Evolutionary conservation across 768 basidiomycete species (phyloP).

Genomic region (Boletus subcaerulescens): DNA sequence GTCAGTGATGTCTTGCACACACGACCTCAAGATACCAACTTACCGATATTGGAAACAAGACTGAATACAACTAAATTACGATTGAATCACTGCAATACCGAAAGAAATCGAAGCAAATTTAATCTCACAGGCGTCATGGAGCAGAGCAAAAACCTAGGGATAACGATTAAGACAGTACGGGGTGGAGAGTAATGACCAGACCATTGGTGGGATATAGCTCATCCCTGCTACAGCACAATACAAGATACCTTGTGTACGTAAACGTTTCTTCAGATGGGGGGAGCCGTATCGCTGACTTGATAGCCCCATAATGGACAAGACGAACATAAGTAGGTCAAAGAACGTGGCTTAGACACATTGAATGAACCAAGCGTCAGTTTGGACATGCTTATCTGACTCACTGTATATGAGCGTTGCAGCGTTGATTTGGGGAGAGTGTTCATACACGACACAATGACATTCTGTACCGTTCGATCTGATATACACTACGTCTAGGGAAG

Average conservation of each 20-base stretch:
- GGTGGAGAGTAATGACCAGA: neutral
- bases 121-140: constrained; percentile 4
- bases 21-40: neutral
- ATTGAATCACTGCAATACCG: neutral
- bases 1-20: constrained; percentile 1
- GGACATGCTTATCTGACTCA: neutral
- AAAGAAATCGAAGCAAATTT: neutral
- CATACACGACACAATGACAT: neutral
- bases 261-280: constrained; percentile 13
- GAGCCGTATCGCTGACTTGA: constrained; percentile 6
- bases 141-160: constrained; percentile 6
- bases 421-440: neutral
- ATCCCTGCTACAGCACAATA: constrained; percentile 14
- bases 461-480: neutral
- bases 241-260: constrained; percentile 16
- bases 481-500: constrained; percentile 3
- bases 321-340: constrained; percentile 19
- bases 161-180: neutral
- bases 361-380: neutral
- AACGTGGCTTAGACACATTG: constrained; percentile 7
- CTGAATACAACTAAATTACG: neutral
- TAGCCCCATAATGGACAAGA: constrained; percentile 17
- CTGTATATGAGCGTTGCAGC: constrained; percentile 11
- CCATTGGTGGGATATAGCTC: constrained; percentile 13
- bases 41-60: neutral